A percentile compares a stretch with the other conserved stretches of the same genome.
These are phyloP conservation scores for Epithele typhae DNA, from an alignment of 768 basidiomycete species.

Conservation along the genomic window DNA sequence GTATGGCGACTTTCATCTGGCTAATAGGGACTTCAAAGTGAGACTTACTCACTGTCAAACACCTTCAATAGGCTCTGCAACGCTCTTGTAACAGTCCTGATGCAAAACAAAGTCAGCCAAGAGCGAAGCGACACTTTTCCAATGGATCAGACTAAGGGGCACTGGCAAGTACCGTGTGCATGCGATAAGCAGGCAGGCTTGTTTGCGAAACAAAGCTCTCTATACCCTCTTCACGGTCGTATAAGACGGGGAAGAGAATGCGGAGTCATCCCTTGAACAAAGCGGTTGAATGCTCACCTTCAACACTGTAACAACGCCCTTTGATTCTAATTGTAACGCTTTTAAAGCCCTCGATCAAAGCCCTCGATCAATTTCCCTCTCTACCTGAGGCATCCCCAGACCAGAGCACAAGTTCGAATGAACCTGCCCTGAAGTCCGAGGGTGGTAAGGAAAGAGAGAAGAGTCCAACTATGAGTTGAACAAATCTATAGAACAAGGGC, in stretches of 20 bases:
- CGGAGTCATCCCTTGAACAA: slow-evolving; percentile 51
- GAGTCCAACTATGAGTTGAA: slow-evolving; percentile 46
- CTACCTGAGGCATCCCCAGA: slow-evolving; percentile 2
- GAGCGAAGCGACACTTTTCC: too few species aligned
- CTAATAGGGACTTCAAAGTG: too few species aligned
- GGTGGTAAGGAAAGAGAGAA: slow-evolving; percentile 30
- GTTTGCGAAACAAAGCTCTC: slow-evolving; percentile 76
- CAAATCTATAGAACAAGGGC: slow-evolving; percentile 69
- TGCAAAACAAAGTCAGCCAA: too few species aligned
- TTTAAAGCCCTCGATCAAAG: slow-evolving; percentile 1
- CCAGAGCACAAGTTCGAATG: slow-evolving; percentile 17
- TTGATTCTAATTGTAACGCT: neutral
- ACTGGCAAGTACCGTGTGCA: slow-evolving; percentile 84
- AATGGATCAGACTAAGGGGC: slow-evolving; percentile 77
- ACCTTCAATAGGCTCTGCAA: too few species aligned
- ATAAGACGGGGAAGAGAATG: slow-evolving; percentile 89
- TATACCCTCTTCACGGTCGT: slow-evolving; percentile 83
- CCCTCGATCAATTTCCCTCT: too few species aligned
- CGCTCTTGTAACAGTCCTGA: too few species aligned
- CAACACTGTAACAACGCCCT: neutral
- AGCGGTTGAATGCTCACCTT: neutral
- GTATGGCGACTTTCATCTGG: too few species aligned
- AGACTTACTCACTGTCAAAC: too few species aligned
- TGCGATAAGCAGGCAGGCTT: slow-evolving; percentile 54
- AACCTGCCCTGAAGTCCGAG: slow-evolving; percentile 40